These are phyloP conservation scores for Nicotiana otophora DNA, from an alignment of 257 asterid genomes.

Conservation along the genomic window DNA sequence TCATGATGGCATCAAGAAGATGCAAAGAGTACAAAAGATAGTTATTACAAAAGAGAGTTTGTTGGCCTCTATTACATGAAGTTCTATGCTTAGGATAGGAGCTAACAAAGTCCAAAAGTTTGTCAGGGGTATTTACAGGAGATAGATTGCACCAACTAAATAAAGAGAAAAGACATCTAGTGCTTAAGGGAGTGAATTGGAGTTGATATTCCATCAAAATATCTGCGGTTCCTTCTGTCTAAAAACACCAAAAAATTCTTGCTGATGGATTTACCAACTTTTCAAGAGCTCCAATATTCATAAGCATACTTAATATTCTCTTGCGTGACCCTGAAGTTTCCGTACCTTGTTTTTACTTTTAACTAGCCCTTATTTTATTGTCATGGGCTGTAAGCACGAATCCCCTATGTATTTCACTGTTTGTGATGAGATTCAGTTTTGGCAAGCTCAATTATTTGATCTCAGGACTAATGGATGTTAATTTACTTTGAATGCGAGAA, in stretches of 20 bases:
- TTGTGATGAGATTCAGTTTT: not conserved
- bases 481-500: not conserved
- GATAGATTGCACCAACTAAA: not conserved
- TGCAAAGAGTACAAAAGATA: not conserved
- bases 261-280: not conserved
- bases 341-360: not conserved
- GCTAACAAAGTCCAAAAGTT: not conserved
- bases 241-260: not conserved
- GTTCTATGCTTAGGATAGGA: constrained; percentile 1
- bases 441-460: not conserved
- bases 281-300: not conserved
- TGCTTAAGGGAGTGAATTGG: not conserved
- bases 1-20: not conserved
- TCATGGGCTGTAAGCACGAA: not conserved
- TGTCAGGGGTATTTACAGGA: not conserved
- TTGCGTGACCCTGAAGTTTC: not conserved
- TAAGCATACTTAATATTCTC: constrained; percentile 1
- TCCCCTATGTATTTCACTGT: not conserved
- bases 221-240: not conserved
- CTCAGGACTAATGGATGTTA: not conserved
- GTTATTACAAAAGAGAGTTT: not conserved
- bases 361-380: not conserved
- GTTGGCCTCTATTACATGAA: not conserved
- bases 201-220: not conserved
- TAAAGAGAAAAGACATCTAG: not conserved